Evolutionary conservation across 768 basidiomycete species (phyloP).

Genomic region (Serendipita sp.): DNA sequence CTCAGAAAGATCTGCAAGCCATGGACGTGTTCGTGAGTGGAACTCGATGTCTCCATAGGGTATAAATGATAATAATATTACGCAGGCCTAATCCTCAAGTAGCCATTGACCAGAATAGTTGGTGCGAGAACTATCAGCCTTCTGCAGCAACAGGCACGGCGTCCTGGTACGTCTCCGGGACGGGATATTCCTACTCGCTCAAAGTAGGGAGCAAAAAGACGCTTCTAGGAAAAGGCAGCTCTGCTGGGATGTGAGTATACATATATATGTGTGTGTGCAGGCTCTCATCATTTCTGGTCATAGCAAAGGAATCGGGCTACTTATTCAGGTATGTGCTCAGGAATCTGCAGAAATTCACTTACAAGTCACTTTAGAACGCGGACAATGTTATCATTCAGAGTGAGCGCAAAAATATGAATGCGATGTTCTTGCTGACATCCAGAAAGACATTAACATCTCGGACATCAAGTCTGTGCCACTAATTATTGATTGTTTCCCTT

Average conservation of each 20-base stretch:
- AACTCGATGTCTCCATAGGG: neutral
- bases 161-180: neutral
- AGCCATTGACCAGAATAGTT: conserved; percentile 4
- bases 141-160: neutral
- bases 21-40: conserved; percentile 5
- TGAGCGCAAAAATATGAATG: neutral
- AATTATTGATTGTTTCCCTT: too few species aligned
- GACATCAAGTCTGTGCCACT: neutral
- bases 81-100: conserved; percentile 1
- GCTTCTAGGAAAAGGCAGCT: conserved; percentile 4
- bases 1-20: conserved; percentile 6
- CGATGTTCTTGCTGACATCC: neutral
- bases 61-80: neutral
- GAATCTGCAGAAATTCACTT: too few species aligned
- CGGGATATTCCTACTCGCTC: neutral
- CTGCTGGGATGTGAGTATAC: conserved; percentile 3
- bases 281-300: neutral
- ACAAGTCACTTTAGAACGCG: too few species aligned
- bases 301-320: conserved; percentile 5
- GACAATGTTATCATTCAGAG: conserved; percentile 5
- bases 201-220: conserved; percentile 7
- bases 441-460: neutral
- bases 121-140: conserved; percentile 7
- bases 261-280: neutral
- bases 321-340: too few species aligned